Conservation (phyloP, 441 rosid genomes). For the Breynia disticha region DNA sequence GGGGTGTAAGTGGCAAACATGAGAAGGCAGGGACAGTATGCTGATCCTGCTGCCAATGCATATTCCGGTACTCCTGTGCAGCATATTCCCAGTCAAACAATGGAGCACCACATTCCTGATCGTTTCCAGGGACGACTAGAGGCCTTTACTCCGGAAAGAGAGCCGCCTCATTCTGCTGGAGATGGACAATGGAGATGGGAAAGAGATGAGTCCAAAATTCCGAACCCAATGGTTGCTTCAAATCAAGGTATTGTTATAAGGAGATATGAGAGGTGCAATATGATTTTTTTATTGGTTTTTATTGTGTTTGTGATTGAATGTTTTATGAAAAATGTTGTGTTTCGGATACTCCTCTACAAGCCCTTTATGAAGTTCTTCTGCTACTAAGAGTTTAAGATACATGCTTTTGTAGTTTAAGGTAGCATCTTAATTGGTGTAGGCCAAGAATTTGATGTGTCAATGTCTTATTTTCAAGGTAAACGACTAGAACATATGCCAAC, state of each 20-base stretch:
- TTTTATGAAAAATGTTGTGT: too few relatives aligned
- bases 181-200: conserved; percentile 77
- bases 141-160: conserved; percentile 90
- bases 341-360: too few relatives aligned
- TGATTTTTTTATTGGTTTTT: too few relatives aligned
- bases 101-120: conserved; percentile 36
- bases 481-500: conserved; percentile 36
- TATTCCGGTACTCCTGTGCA: conserved; percentile 57
- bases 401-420: not conserved
- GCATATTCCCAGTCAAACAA: conserved; percentile 36
- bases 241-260: conserved; percentile 34
- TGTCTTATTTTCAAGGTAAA: conserved; percentile 53
- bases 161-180: conserved; percentile 30
- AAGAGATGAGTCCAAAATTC: conserved; percentile 52
- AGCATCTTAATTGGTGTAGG: conserved; percentile 34
- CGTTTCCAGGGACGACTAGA: conserved; percentile 72
- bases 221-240: conserved; percentile 39
- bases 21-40: conserved; percentile 67
- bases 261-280: not conserved
- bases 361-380: too few relatives aligned
- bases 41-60: conserved; percentile 41
- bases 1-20: conserved; percentile 18
- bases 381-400: too few relatives aligned
- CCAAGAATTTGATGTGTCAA: conserved; percentile 57
- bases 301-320: too few relatives aligned